Evolutionary conservation across 352 stramenopile species (phyloP), one percentile per base, ranked within the genome.

Genomic region (Phytopythium boreale): DNA sequence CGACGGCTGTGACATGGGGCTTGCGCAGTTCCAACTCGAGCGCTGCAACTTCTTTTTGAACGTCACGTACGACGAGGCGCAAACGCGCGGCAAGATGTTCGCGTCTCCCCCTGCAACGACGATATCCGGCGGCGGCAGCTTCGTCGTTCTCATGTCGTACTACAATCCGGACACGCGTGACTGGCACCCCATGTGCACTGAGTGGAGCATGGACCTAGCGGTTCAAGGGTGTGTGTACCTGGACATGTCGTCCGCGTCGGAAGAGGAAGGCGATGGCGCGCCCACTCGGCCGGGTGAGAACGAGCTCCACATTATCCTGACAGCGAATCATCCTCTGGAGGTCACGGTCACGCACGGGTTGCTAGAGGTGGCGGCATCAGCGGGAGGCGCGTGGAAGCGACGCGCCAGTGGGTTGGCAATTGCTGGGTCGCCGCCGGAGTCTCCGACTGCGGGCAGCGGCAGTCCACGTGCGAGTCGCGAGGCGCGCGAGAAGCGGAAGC

Each of bases 1-100:
- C 61, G 85, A 93, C 37, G 85, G 84, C 10, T 93, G 87, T 62
- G 87, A 95, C 67, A 95, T 95, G 84, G 85, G 85, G 2, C 80
- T 95, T 14, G 66, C 84, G 14, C 87, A 95, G 60, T 64, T 93
- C 36, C 77, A 88, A 37, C 79, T 92, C 27, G 77, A 88, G 64
- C 78, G 75, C 20, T 89, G 82, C 43, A 80, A 91, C 47, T 50
- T 87, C 12, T 95, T 95, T 46, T 50, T 93, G 56, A 95, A 95
- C 61, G 70, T 85, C 19, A 93, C 77, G 19, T 81, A 87, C 63
- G 56, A 65, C 11, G 59, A 69, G 34, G 50, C 37, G 37, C 61
- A 59, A 15, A 27, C 59, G 17, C 15, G 59, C 15, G 61, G 58
- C 7, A 41, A 51, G 3, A 76, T 62, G 24, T 77, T 77, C 24